Evolutionary conservation across 2,329 filamentous ascomycete genomes (phyloP).

Genomic region (Alternaria brassicae): DNA sequence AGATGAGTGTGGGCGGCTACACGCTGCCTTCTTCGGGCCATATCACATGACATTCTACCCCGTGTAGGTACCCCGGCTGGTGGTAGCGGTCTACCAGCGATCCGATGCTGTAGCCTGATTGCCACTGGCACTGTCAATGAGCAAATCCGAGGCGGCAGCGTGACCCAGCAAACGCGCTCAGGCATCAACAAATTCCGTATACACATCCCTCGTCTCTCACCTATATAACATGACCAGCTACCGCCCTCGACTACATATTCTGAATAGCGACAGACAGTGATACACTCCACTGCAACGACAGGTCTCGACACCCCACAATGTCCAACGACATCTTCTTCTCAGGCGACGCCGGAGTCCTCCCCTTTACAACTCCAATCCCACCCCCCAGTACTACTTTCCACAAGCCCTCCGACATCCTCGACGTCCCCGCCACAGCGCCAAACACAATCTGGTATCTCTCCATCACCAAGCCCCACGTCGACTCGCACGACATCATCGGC

Average conservation of each 20-base stretch:
- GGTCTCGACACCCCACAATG: constrained; percentile 11
- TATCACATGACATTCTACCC: background rate
- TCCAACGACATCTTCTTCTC: constrained; percentile 16
- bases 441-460: constrained; percentile 37
- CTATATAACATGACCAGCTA: background rate
- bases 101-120: background rate
- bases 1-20: background rate
- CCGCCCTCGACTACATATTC: background rate
- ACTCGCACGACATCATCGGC: constrained; percentile 27
- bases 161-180: constrained; percentile 5
- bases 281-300: background rate
- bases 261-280: background rate
- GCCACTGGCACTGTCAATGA: background rate
- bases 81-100: background rate
- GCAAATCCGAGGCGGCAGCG: background rate
- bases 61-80: background rate
- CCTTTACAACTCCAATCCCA: background rate
- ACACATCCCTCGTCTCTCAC: background rate
- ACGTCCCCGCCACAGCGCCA: background rate
- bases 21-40: background rate
- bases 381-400: background rate
- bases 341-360: background rate
- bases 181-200: background rate
- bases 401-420: constrained; percentile 26
- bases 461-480: constrained; percentile 30